Conservation (phyloP, 2,329 filamentous ascomycete genomes). For the Kalmusia sp. region DNA sequence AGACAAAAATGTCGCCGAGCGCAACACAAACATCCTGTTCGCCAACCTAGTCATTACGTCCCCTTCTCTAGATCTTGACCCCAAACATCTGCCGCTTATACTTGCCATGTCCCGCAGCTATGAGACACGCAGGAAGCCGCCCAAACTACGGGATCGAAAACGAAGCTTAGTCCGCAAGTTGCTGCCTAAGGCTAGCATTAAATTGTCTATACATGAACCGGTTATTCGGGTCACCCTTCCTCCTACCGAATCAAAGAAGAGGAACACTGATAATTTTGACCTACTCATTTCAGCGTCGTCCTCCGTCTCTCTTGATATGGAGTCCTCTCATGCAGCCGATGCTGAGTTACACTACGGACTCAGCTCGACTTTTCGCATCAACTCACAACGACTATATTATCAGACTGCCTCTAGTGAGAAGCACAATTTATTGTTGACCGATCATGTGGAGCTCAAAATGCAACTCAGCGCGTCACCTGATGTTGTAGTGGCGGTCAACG, state of each 20-base stretch:
- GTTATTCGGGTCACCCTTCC: slow-evolving; percentile 90
- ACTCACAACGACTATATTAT: slow-evolving; percentile 91
- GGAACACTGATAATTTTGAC: slow-evolving; percentile 82
- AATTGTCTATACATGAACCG: slow-evolving; percentile 95
- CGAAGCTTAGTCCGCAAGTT: slow-evolving; percentile 81
- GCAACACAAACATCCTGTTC: slow-evolving; percentile 95
- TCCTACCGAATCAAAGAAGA: slow-evolving; percentile 66
- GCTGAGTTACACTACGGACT: slow-evolving; percentile 88
- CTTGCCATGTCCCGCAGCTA: slow-evolving; percentile 73
- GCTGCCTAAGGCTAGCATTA: slow-evolving; percentile 91
- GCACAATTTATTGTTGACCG: slow-evolving; percentile 86
- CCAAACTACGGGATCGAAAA: slow-evolving; percentile 48
- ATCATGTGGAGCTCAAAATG: slow-evolving; percentile 85
- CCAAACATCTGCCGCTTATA: slow-evolving; percentile 86
- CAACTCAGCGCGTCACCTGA: slow-evolving; percentile 87
- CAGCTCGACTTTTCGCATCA: slow-evolving; percentile 79
- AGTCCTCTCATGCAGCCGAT: slow-evolving; percentile 90
- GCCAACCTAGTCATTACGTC: slow-evolving; percentile 97
- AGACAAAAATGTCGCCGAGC: slow-evolving; percentile 75
- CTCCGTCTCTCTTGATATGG: slow-evolving; percentile 88
- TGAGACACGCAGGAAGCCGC: slow-evolving; percentile 32
- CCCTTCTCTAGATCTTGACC: slow-evolving; percentile 90
- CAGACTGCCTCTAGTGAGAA: slow-evolving; percentile 83
- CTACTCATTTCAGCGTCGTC: slow-evolving; percentile 95
- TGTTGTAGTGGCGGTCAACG: slow-evolving; percentile 79